Base-by-base conservation (phyloP, 2,329 filamentous ascomycete species). In the Fusarium sp. region DNA sequence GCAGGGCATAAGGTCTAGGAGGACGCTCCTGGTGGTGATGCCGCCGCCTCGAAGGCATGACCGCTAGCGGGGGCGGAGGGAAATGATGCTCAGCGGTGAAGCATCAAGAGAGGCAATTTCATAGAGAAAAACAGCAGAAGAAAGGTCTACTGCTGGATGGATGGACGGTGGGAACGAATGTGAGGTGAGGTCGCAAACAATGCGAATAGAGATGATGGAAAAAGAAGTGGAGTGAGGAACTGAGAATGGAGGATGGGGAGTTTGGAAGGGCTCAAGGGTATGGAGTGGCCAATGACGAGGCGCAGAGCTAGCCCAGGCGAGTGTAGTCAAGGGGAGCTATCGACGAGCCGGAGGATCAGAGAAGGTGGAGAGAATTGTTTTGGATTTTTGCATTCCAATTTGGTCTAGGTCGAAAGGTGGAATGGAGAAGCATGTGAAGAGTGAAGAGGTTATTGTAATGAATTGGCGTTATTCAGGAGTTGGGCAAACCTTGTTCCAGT, bases 21-120 rank as follows among this genome's bases (percentile, higher is more conserved):
- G 64, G 58, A 43, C 52, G 54, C 28, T 53, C 43, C 33, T 51
- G 65, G 40, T 53, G 43, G 32, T 44, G 68, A 56, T 56, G 58
- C 45, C 56, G 45, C n/a, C 48, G 47, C 56, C 58, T 41, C 44
- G 47, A 52, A 61, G 70, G 70, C 71, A 70, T 72, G 49, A 20
- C 56, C 35, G 28, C 40, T 46, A 7, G 20, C 5, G n/a, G 3
- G 24, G 10, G 28, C 28, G 28, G 28, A 28, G 28, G 24, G 14
- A 11, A 5, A 20, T 14, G 17, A 51, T 47, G 10, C 11, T 64
- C 60, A 65, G 26, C 20, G 41, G 13, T 43, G 41, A 58, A 65
- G 61, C 61, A 64, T 64, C n/a, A 43, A 47, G 41, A 22, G 35
- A n/a, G 35, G 5, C 35, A 17, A n/a, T 37, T 10, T 19, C 28